Base-by-base conservation (phyloP, 306 rosid genomes). In the Argentina anserina region DNA sequence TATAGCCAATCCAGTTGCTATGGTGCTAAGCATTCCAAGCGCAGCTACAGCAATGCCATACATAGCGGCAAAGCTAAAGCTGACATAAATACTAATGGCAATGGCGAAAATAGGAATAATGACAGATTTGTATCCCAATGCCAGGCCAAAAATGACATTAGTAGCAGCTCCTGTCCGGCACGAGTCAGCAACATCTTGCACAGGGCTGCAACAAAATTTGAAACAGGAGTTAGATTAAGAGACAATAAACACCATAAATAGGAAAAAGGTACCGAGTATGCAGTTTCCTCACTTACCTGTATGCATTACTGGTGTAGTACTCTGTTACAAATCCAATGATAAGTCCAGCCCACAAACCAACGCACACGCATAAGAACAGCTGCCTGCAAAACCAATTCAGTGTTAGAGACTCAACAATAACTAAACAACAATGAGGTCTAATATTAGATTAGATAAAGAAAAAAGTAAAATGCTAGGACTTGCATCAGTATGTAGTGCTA, bases 151-250 rank as follows among this genome's bases (percentile, higher is more conserved):
- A 37, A 94, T 94, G 79, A 94, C 93, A 82, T 91, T 94, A 6
- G 99, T 94, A 40, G 99, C 99, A 78, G 96, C 99, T 80, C 97
- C 97, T 74, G 99, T 94, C 62, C 96, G 90, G 84, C 97, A 94
- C 33, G 99, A 89, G 74, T 88, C 99, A 10, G 97, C 97, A 74
- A 91, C 99, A 28, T 94, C 99, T 88, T 94, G 99, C 73, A 94
- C 99, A 25, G 99, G 97, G 81, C 97, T 91, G 88, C 78, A 77
- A 20, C 58, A 69, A 25, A 67, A n/a, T 46, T 55, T 10, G 75
- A 56, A 56, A 56, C 75, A 75, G 64, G 20, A 59, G 39, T 65
- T 28, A 37, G 21, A 33, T 28, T 29, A 29, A 69, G 67, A 36
- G 39, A 43, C 55, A 26, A 28, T 31, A 37, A 76, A 26, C 49